These are phyloP conservation scores for Balakata baccata DNA, from an alignment of 345 rosid species.

Conservation along the genomic window DNA sequence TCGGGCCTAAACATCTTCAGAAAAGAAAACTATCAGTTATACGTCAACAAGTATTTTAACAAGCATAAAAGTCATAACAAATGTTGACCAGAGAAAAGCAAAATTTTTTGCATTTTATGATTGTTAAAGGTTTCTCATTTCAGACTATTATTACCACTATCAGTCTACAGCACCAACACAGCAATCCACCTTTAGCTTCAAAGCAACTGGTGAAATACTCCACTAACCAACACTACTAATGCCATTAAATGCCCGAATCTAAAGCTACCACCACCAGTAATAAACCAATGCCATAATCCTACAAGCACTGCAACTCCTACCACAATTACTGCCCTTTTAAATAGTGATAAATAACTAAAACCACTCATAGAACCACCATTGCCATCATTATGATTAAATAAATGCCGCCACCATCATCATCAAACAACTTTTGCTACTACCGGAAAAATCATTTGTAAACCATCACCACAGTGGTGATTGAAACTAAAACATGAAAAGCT, in stretches of 20 bases:
- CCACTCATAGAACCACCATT: neutral
- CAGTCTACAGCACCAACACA: neutral
- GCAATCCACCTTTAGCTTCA: neutral
- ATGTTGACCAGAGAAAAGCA: neutral
- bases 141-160: neutral
- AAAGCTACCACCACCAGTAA: neutral
- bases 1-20: neutral
- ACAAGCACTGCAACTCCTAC: neutral
- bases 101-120: neutral
- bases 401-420: neutral
- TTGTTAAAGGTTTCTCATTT: neutral
- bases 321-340: too few species aligned
- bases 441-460: neutral
- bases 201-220: neutral
- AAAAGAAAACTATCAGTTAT: neutral
- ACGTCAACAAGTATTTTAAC: neutral
- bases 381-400: neutral
- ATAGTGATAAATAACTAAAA: neutral
- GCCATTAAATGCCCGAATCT: neutral
- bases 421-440: neutral
- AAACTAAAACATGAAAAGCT: neutral
- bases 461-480: neutral
- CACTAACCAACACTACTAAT: neutral
- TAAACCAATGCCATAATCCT: neutral
- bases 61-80: too few species aligned